Percentiles rank a stretch among this genome's conserved stretches.
phyloP scores from a whole-genome alignment of 192 early-diverging fungal species.

The Rhizophagus prolifer region DNA sequence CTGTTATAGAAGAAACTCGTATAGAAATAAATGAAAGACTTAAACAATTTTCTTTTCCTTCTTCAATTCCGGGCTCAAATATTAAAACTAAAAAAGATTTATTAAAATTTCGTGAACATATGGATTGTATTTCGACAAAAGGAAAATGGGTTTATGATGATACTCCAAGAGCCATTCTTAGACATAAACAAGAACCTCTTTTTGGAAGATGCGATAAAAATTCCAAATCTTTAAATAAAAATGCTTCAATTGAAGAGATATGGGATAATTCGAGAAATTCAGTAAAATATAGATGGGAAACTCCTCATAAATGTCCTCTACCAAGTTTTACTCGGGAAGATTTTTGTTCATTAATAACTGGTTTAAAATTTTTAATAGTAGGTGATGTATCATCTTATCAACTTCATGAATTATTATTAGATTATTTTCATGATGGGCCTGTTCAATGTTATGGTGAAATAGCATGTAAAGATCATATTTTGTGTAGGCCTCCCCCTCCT shows the following conservation, averaged over 20 bases:
- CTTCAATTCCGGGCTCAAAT: conserved; percentile 1
- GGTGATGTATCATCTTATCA: conserved; percentile 55
- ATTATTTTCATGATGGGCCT: conserved; percentile 53
- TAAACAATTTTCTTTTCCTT: background rate
- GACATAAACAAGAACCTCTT: conserved; percentile 19
- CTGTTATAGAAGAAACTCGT: background rate
- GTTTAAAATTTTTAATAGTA: conserved; percentile 40
- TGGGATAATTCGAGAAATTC: background rate
- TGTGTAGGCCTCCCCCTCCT: conserved; percentile 32
- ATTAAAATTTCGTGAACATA: background rate
- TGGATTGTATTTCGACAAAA: conserved; percentile 5
- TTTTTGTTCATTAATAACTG: background rate
- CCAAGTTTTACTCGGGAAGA: conserved; percentile 1
- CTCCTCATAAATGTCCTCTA: background rate
- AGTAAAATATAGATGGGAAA: conserved; percentile 13
- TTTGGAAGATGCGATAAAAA: conserved; percentile 16
- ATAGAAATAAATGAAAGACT: background rate
- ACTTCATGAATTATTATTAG: conserved; percentile 53
- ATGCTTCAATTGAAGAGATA: background rate
- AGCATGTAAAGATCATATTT: conserved; percentile 45
- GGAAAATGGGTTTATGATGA: conserved; percentile 13
- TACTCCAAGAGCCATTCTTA: conserved; percentile 11
- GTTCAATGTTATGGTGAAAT: conserved; percentile 56
- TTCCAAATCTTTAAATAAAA: background rate
- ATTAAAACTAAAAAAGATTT: background rate